Evolutionary conservation across 106 monocot species (phyloP).

Genomic region (Platanthera guangdongensis): DNA sequence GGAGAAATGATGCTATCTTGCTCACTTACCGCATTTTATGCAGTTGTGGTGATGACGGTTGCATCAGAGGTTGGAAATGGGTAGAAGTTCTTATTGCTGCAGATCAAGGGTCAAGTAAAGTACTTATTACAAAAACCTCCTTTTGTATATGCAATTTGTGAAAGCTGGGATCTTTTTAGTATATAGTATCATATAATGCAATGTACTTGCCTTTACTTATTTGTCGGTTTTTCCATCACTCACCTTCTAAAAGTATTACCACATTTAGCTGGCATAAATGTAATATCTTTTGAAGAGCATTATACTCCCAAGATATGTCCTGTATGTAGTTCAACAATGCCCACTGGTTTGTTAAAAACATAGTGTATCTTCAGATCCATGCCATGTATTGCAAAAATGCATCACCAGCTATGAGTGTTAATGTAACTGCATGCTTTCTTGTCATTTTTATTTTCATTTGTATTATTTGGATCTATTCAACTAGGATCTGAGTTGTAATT

Average conservation of each 20-base stretch:
- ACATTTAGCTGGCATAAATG: not conserved
- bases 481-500: too few species aligned
- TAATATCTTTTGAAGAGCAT: not conserved
- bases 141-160: not conserved
- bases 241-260: not conserved
- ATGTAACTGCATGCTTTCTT: too few species aligned
- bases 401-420: too few species aligned
- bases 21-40: constrained; percentile 4
- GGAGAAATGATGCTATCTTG: not conserved
- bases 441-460: too few species aligned
- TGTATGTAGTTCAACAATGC: not conserved
- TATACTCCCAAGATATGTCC: not conserved
- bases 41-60: constrained; percentile 97
- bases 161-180: not conserved
- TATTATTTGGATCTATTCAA: too few species aligned
- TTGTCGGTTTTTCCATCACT: not conserved
- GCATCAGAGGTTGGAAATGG: constrained; percentile 80
- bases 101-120: constrained; percentile 20
- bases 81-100: constrained; percentile 35
- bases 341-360: not conserved
- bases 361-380: too few species aligned
- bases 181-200: not conserved
- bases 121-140: not conserved
- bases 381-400: too few species aligned
- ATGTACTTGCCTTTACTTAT: not conserved